These are phyloP conservation scores for Daphne laureola DNA, from an alignment of 441 rosid genomes.

Conservation along the genomic window DNA sequence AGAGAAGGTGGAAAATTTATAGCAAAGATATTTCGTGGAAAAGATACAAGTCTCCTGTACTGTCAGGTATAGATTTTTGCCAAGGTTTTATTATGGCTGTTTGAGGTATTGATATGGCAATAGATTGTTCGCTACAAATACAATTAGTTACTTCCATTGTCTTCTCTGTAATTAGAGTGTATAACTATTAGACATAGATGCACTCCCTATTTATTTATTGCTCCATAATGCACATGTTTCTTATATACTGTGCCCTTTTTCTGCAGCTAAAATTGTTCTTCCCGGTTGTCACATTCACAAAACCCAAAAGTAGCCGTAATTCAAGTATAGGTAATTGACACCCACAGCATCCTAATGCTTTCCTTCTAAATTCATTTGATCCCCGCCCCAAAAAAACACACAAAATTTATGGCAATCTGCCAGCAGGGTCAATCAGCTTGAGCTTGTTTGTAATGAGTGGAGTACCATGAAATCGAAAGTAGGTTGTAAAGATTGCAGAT, in stretches of 20 bases:
- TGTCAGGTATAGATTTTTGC: constrained; percentile 54
- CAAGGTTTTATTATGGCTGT: background rate
- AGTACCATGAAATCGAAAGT: no score
- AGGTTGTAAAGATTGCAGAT: no score
- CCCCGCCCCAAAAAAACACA: no score
- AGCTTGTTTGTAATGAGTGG: no score
- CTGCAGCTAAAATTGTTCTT: constrained; percentile 86
- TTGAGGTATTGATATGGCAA: background rate
- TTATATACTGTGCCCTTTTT: constrained; percentile 1
- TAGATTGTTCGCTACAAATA: no score
- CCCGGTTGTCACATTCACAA: constrained; percentile 88
- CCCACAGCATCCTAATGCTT: background rate
- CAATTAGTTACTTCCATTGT: no score
- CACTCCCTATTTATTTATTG: no score
- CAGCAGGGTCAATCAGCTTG: no score
- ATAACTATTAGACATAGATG: no score
- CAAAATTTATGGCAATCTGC: background rate
- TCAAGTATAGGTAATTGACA: constrained; percentile 80
- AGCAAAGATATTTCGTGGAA: constrained; percentile 94
- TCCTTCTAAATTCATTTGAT: background rate
- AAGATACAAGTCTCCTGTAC: constrained; percentile 93
- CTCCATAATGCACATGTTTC: no score
- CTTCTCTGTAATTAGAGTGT: no score
- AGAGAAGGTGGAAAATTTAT: constrained; percentile 88
- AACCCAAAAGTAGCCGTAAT: constrained; percentile 99